Evolutionary conservation across 768 basidiomycete genomes (phyloP).

Genomic region (Agaricus blazei): DNA sequence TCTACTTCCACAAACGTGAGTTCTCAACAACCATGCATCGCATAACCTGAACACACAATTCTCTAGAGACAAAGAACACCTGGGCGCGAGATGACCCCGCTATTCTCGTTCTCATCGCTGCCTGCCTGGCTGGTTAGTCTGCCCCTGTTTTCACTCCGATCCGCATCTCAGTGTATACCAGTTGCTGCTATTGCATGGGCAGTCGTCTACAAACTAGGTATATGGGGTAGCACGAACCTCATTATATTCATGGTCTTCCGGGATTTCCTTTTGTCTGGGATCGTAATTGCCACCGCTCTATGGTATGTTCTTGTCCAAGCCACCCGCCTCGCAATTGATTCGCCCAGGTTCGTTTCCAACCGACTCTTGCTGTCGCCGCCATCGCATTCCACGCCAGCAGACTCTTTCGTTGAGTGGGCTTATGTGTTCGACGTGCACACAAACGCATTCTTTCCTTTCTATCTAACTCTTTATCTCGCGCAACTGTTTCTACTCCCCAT

Average conservation of each 20-base stretch:
- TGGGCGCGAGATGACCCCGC: conserved; percentile 99
- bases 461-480: conserved; percentile 83
- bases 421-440: conserved; percentile 97
- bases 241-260: conserved; percentile 81
- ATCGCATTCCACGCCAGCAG: conserved; percentile 65
- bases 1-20: conserved; percentile 96
- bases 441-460: conserved; percentile 94
- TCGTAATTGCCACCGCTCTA: conserved; percentile 67
- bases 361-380: conserved; percentile 64
- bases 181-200: conserved; percentile 86
- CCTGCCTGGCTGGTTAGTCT: conserved; percentile 64
- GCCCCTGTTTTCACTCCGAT: conserved; percentile 2
- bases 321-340: conserved; percentile 13
- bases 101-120: conserved; percentile 81
- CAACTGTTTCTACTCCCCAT: conserved; percentile 85
- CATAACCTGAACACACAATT: background rate
- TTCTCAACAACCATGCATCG: background rate
- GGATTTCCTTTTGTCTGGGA: conserved; percentile 79
- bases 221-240: conserved; percentile 52
- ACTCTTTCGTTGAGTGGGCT: conserved; percentile 81
- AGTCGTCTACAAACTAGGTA: conserved; percentile 66
- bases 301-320: conserved; percentile 47
- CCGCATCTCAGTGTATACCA: conserved; percentile 24
- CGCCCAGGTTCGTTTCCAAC: conserved; percentile 63
- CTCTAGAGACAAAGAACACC: conserved; percentile 90